phyloP scores from a whole-genome alignment of 495 filamentous ascomycete species.

The Bacidia gigantensis region DNA sequence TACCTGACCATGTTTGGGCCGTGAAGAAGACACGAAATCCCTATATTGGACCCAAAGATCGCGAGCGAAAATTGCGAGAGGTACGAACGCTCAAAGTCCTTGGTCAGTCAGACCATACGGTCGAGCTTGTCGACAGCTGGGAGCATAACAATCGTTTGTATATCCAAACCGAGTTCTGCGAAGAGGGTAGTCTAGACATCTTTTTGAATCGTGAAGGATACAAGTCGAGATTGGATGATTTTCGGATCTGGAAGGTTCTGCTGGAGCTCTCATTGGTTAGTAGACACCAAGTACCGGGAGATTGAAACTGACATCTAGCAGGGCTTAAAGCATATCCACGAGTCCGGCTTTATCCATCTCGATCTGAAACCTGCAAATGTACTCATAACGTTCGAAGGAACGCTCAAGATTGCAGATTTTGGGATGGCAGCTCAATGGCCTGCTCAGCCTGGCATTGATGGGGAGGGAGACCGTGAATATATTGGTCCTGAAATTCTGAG shows the following conservation, averaged over 20 bases:
- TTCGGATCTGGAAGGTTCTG: slow-evolving; percentile 94
- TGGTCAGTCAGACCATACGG: slow-evolving; percentile 61
- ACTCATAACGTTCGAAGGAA: slow-evolving; percentile 78
- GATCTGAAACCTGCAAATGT: slow-evolving; percentile 94
- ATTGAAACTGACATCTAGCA: slow-evolving; percentile 21
- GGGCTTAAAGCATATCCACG: slow-evolving; percentile 81
- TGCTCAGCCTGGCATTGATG: slow-evolving; percentile 59
- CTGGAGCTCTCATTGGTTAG: slow-evolving; percentile 67
- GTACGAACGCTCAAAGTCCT: slow-evolving; percentile 61
- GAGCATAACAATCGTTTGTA: slow-evolving; percentile 71
- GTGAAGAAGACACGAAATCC: slow-evolving; percentile 87
- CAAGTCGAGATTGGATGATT: slow-evolving; percentile 83
- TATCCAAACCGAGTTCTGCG: slow-evolving; percentile 93
- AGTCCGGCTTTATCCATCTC: slow-evolving; percentile 77
- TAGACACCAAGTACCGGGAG: slow-evolving; percentile 5
- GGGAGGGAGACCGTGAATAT: slow-evolving; percentile 91
- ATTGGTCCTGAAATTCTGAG: slow-evolving; percentile 82
- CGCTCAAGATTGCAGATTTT: slow-evolving; percentile 91
- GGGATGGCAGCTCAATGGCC: slow-evolving; percentile 79
- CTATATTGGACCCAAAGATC: slow-evolving; percentile 58
- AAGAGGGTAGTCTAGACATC: slow-evolving; percentile 74
- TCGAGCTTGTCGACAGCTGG: slow-evolving; percentile 74
- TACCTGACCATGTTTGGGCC: slow-evolving; percentile 55
- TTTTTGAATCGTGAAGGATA: slow-evolving; percentile 68
- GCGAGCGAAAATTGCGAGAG: slow-evolving; percentile 65